Percentiles rank a stretch among this genome's conserved stretches.
Evolutionary conservation across 2,329 filamentous ascomycete species (phyloP).

Genomic region (Fusarium keratoplasticum): DNA sequence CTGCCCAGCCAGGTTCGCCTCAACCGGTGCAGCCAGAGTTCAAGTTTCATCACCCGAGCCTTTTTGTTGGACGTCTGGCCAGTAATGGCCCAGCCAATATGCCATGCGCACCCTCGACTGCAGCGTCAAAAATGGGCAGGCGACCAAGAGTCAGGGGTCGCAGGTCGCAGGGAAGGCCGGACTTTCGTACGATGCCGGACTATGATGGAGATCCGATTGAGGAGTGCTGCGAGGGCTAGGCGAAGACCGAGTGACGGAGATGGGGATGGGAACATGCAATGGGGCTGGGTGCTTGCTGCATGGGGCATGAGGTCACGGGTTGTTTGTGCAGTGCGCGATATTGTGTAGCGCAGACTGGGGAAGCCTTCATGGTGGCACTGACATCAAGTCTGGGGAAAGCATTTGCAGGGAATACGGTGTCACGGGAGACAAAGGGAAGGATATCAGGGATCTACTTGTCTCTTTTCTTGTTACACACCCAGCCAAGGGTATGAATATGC

Average conservation of each 20-base stretch:
- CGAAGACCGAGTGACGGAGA: neutral
- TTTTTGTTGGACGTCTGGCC: slow-evolving; percentile 49
- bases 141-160: slow-evolving; percentile 28
- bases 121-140: slow-evolving; percentile 15
- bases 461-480: slow-evolving; percentile 19
- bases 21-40: slow-evolving; percentile 33
- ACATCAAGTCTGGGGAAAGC: slow-evolving; percentile 16
- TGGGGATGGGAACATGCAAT: slow-evolving; percentile 9
- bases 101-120: neutral
- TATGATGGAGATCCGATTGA: slow-evolving; percentile 51
- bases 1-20: slow-evolving; percentile 30
- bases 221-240: slow-evolving; percentile 29
- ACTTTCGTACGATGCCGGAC: slow-evolving; percentile 49
- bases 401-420: slow-evolving; percentile 18
- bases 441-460: slow-evolving; percentile 18
- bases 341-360: slow-evolving; percentile 20
- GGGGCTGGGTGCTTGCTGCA: slow-evolving; percentile 5
- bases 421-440: neutral
- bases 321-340: slow-evolving; percentile 26
- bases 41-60: slow-evolving; percentile 46
- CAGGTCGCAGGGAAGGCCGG: slow-evolving; percentile 44
- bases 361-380: slow-evolving; percentile 4
- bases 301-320: slow-evolving; percentile 27
- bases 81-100: slow-evolving; percentile 7
- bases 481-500: slow-evolving; percentile 2